These are phyloP conservation scores for Colletotrichum ledebouriae DNA, from an alignment of 2,329 filamentous ascomycete species.

Conservation along the genomic window DNA sequence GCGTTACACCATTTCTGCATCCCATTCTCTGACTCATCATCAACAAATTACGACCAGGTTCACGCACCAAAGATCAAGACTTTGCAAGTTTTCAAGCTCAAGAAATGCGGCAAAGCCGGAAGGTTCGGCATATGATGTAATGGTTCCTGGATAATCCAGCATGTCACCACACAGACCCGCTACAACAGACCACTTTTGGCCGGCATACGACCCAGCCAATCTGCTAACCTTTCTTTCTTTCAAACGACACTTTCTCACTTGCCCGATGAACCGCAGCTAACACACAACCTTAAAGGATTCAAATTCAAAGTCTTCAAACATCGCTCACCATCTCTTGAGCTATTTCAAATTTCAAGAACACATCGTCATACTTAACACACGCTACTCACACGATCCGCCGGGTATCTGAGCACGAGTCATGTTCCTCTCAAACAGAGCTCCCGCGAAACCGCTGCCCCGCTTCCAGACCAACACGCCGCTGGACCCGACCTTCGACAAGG, in stretches of 20 bases:
- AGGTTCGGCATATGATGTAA: slow-evolving; percentile 40
- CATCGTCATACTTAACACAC: background rate
- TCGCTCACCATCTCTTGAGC: background rate
- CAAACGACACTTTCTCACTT: slow-evolving; percentile 8
- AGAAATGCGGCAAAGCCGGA: slow-evolving; percentile 13
- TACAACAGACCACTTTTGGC: slow-evolving; percentile 25
- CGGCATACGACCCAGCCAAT: slow-evolving; percentile 15
- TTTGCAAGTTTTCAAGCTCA: slow-evolving; percentile 3
- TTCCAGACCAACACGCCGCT: slow-evolving; percentile 42
- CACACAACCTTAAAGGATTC: background rate
- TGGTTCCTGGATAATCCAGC: slow-evolving; percentile 14
- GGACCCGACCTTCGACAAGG: slow-evolving; percentile 58
- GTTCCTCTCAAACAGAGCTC: slow-evolving; percentile 39
- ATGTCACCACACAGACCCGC: slow-evolving; percentile 40
- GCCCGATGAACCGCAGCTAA: background rate
- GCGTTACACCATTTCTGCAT: background rate
- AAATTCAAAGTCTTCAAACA: slow-evolving; percentile 10
- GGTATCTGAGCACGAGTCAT: slow-evolving; percentile 32
- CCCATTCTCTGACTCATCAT: background rate
- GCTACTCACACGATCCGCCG: background rate
- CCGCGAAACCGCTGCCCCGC: slow-evolving; percentile 36
- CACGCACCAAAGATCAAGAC: background rate
- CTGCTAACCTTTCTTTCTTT: background rate
- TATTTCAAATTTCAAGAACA: background rate
- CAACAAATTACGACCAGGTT: background rate